phyloP scores from a whole-genome alignment of 257 asterid genomes.

The Solanum commersonii region DNA sequence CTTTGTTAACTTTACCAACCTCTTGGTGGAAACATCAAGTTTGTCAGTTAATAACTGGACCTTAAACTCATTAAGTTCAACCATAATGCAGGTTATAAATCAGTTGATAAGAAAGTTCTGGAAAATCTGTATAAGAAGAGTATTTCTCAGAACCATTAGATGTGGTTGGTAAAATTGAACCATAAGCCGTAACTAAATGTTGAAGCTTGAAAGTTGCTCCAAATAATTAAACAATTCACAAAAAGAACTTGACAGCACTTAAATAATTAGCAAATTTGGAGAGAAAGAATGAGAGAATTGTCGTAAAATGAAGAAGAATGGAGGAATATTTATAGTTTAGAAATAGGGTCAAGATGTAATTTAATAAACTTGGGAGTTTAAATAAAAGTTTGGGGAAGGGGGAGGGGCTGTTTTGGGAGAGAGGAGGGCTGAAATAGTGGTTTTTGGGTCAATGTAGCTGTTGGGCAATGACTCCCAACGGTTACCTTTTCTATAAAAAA shows the following conservation, averaged over 20 bases:
- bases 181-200: not conserved
- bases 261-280: not conserved
- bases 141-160: not conserved
- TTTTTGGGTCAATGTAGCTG: not conserved
- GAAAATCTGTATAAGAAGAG: not conserved
- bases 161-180: not conserved
- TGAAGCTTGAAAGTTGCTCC: not conserved
- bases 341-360: not conserved
- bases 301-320: not conserved
- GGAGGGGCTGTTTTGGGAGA: no score
- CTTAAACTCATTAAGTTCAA: not conserved
- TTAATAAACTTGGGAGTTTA: not conserved
- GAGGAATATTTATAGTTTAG: not conserved
- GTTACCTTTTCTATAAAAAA: not conserved
- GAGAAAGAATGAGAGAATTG: not conserved
- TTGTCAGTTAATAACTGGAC: not conserved
- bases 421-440: not conserved
- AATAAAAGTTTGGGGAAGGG: not conserved
- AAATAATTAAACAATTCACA: not conserved
- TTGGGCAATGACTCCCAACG: not conserved
- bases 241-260: not conserved
- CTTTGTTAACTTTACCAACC: not conserved
- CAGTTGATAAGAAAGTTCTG: not conserved
- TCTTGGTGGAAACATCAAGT: not conserved
- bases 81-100: not conserved